Base-by-base conservation (phyloP, 129 eudicot species). In the Tagetes erecta region DNA sequence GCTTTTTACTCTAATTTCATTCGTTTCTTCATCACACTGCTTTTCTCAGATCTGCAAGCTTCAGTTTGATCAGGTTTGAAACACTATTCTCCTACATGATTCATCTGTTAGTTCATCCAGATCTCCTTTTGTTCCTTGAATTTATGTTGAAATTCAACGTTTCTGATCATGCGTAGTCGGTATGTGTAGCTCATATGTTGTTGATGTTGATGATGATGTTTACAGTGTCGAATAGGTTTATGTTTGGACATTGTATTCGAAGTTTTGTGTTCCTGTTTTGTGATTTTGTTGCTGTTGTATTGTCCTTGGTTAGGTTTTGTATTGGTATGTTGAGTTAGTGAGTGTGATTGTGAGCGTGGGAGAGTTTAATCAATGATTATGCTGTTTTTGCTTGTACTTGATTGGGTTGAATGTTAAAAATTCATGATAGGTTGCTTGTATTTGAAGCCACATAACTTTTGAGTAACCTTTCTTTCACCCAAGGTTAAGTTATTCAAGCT, bases 11-110 rank as follows among this genome's bases (percentile, higher is more conserved):
- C 50, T n/a, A 63, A 37, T 63, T 72, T 13, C 33, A 38, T 14
- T 67, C 36, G 50, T 8, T 13, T 73, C 14, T 72, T 49, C 69
- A 33, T 46, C 45, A 8, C 5, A 11, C 51, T n/a, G 49, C 5
- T 56, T 56, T 57, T 63, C 1, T 69, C 76, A 77, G 76, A 77
- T 77, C 81, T 69, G 11, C 46, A 67, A 5, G 41, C 81, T 58
- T 68, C 75, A 0, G 38, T 77, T 77, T 69, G 13, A 59, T 50
- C 76, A 59, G 81, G 81, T 77, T 77, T 69, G 70, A 38, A 2
- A 33, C 36, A 38, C 35, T 38, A 2, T 57, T 71, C 40, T 20
- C 36, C 13, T 69, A 20, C 27, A 20, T 46, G 62, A 5, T 60
- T 41, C 42, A 68, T 68, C 62, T 37, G 39, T 38, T 46, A 35